phyloP scores from a whole-genome alignment of 2,329 filamentous ascomycete genomes.

The Claviceps paspali region DNA sequence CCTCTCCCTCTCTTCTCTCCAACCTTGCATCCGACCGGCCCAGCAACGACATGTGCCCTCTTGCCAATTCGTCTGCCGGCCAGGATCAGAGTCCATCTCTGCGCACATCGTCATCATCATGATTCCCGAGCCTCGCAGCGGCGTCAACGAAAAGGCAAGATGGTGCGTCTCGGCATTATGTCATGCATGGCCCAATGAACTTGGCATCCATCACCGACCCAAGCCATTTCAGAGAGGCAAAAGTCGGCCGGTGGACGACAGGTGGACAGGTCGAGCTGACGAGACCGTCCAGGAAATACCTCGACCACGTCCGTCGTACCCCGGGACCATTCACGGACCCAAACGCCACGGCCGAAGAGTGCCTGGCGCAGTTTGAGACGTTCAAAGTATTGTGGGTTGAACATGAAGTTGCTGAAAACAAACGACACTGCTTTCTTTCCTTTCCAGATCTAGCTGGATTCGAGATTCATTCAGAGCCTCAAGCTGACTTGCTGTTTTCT shows the following conservation, averaged over 20 bases:
- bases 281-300: conserved; percentile 49
- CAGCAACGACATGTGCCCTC: background rate
- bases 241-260: too few relatives aligned
- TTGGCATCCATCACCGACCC: too few relatives aligned
- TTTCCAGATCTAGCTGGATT: too few relatives aligned
- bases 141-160: conserved; percentile 16
- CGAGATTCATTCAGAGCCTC: too few relatives aligned
- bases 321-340: conserved; percentile 70
- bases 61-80: too few relatives aligned
- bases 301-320: conserved; percentile 65
- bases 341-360: conserved; percentile 35
- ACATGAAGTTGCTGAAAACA: background rate
- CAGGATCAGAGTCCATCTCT: background rate
- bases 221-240: too few relatives aligned
- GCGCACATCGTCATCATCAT: conserved; percentile 9
- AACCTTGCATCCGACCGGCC: background rate
- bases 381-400: conserved; percentile 60
- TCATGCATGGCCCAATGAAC: background rate
- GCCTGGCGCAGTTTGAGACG: conserved; percentile 42
- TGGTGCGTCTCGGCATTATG: conserved; percentile 21
- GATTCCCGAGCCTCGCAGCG: conserved; percentile 9
- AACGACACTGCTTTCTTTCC: too few relatives aligned
- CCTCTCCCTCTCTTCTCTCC: background rate
- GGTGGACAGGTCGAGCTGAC: too few relatives aligned
- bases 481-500: too few relatives aligned